A percentile compares a stretch with the other conserved stretches of the same genome.
Evolutionary conservation across 2,329 filamentous ascomycete species (phyloP).

Genomic region (Epichloe sp.): DNA sequence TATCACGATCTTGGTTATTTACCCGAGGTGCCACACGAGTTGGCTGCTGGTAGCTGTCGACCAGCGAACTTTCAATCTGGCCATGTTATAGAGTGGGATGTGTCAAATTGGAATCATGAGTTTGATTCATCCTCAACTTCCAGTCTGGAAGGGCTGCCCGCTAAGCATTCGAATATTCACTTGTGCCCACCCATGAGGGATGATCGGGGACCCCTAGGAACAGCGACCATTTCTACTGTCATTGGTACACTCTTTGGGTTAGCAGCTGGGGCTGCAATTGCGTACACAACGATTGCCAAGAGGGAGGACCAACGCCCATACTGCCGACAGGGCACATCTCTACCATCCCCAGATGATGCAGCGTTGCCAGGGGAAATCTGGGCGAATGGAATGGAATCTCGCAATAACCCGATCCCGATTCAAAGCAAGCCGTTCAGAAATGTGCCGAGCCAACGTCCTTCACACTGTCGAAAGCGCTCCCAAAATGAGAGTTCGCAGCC

Average conservation of each 20-base stretch:
- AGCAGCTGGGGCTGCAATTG: slow-evolving; percentile 48
- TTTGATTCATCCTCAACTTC: background rate
- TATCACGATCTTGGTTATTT: slow-evolving; percentile 26
- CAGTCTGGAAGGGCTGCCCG: background rate
- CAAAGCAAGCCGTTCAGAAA: background rate
- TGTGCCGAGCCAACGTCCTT: background rate
- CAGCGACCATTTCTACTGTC: slow-evolving; percentile 46
- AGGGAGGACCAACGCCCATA: slow-evolving; percentile 32
- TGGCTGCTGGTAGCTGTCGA: background rate
- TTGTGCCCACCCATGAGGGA: background rate
- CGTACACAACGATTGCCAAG: slow-evolving; percentile 53
- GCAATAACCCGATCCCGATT: background rate
- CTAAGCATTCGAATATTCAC: background rate
- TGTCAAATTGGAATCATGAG: background rate
- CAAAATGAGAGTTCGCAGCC: background rate
- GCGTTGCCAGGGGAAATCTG: too few relatives aligned
- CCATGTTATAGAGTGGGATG: background rate
- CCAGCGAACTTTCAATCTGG: background rate
- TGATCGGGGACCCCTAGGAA: background rate
- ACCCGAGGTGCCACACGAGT: background rate
- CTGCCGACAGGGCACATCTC: slow-evolving; percentile 19
- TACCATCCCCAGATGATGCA: slow-evolving; percentile 11
- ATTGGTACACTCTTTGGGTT: slow-evolving; percentile 68
- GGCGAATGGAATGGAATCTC: too few relatives aligned
- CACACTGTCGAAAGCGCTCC: background rate